Evolutionary conservation across 176 grass and related monocot species (phyloP).

Genomic region (Saccharum officinarum): DNA sequence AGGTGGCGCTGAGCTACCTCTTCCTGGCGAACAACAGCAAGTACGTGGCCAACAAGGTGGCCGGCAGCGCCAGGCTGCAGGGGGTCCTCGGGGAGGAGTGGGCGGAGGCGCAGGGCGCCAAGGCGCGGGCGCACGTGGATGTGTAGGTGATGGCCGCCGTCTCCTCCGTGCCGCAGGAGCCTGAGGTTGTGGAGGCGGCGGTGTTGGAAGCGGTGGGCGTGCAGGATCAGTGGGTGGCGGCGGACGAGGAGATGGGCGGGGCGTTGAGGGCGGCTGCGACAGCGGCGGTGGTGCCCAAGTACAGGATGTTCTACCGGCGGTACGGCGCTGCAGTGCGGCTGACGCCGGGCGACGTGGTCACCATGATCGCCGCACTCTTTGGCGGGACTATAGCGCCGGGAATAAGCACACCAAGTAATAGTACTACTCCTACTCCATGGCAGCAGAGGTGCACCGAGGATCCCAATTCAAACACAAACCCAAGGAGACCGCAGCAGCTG

Average conservation of each 20-base stretch:
- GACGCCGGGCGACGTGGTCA: constrained; percentile 41
- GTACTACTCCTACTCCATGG: too few species aligned
- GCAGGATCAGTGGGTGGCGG: constrained; percentile 60
- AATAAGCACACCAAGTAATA: too few species aligned
- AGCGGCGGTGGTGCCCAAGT: constrained; percentile 49
- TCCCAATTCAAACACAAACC: too few species aligned
- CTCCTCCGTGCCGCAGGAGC: neutral
- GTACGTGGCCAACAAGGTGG: constrained; percentile 66
- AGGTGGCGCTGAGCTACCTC: constrained; percentile 52
- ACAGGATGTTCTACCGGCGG: constrained; percentile 54
- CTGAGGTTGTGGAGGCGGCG: constrained; percentile 28
- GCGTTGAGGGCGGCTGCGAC: constrained; percentile 42
- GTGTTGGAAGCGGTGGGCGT: constrained; percentile 26
- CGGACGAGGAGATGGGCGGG: constrained; percentile 39
- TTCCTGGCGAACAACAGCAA: constrained; percentile 79
- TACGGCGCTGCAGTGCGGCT: constrained; percentile 21
- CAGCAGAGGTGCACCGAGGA: too few species aligned
- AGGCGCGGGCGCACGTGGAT: constrained; percentile 50
- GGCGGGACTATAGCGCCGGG: too few species aligned
- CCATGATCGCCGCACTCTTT: constrained; percentile 44
- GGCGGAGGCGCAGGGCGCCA: constrained; percentile 27
- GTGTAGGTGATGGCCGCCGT: constrained; percentile 12
- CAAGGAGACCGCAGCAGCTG: too few species aligned
- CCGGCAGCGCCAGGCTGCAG: constrained; percentile 20
- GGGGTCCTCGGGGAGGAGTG: constrained; percentile 29